phyloP scores from a whole-genome alignment of 805 yeast genomes.

The Candida peoriensis region DNA sequence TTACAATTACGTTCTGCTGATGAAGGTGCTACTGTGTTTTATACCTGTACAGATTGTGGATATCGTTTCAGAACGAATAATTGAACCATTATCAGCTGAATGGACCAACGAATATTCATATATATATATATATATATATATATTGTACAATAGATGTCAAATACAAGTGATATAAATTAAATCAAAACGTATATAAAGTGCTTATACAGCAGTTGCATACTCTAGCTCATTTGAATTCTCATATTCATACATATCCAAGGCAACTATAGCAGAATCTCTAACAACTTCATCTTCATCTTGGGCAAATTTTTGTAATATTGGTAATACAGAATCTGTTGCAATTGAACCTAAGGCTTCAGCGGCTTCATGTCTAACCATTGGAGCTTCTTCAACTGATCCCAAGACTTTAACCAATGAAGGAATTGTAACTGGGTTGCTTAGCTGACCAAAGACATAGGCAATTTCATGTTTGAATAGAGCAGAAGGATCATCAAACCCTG shows the following conservation, averaged over 20 bases:
- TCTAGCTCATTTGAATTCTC: constrained; percentile 82
- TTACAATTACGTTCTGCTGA: constrained; percentile 96
- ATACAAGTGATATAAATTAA: constrained; percentile 2
- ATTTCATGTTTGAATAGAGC: constrained; percentile 97
- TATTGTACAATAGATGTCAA: not conserved
- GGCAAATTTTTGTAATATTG: constrained; percentile 74
- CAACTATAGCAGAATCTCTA: constrained; percentile 94
- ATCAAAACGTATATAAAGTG: constrained; percentile 1
- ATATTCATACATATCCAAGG: constrained; percentile 96
- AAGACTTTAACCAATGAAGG: constrained; percentile 83
- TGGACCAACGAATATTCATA: too few species aligned
- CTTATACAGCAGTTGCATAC: constrained; percentile 40
- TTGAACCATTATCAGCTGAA: too few species aligned
- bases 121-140: not conserved
- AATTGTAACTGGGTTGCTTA: constrained; percentile 88
- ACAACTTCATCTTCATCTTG: constrained; percentile 85
- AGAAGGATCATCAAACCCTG: constrained; percentile 84
- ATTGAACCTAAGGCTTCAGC: constrained; percentile 98
- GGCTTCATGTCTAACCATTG: constrained; percentile 99
- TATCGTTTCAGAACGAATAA: constrained; percentile 94
- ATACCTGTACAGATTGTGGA: constrained; percentile 91
- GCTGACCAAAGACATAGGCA: constrained; percentile 97
- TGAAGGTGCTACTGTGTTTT: constrained; percentile 99
- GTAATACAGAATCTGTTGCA: constrained; percentile 93
- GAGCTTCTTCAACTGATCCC: constrained; percentile 75